Base-by-base conservation (phyloP, 257 asterid genomes). In the Schizonepeta tenuifolia region DNA sequence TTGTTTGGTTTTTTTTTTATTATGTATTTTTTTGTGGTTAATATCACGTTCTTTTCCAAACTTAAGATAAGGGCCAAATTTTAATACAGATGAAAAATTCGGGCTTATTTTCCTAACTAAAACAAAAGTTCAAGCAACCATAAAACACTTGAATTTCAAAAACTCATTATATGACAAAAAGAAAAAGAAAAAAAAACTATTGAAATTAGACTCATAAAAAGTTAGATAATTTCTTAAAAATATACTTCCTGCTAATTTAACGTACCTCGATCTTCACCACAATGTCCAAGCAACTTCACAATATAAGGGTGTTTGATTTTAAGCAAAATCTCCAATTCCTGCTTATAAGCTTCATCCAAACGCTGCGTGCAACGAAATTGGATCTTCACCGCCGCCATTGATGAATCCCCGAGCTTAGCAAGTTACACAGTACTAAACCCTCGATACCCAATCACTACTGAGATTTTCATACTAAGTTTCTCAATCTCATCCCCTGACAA, bases 401-500 rank as follows among this genome's bases (percentile, higher is more conserved):
- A 24, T 5, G 85, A 83, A 70, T 80, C 77, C 0, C 81, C 75
- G 15, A 77, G 80, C 1, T 72, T 72, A 49, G 90, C 96, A 9
- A 90, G 83, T 74, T 85, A 90, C 0, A 90, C 97, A 1, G 82
- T 87, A 67, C 96, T 89, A 35, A 85, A 88, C 1, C 97, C 97
- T 26, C 96, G 96, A 22, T 76, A 79, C 1, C 92, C 97, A 14
- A 90, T 82, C 36, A 87, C 83, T 10, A 56, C 1, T 22, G 90
- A 77, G 62, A 88, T 87, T 65, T 80, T 69, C 71, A 44, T 58
- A 8, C 87, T 82, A 36, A 67, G 33, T 15, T 24, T 83, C 74
- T 79, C 58, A 58, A 87, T 71, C 38, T 90, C 82, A 6, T 71
- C 73, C 81, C 88, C 81, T 12, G 75, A 62, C 17, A 70, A 77